A percentile compares a stretch with the other conserved stretches of the same genome.
These are phyloP conservation scores for Suillus lakei DNA, from an alignment of 768 basidiomycete genomes.

Conservation along the genomic window DNA sequence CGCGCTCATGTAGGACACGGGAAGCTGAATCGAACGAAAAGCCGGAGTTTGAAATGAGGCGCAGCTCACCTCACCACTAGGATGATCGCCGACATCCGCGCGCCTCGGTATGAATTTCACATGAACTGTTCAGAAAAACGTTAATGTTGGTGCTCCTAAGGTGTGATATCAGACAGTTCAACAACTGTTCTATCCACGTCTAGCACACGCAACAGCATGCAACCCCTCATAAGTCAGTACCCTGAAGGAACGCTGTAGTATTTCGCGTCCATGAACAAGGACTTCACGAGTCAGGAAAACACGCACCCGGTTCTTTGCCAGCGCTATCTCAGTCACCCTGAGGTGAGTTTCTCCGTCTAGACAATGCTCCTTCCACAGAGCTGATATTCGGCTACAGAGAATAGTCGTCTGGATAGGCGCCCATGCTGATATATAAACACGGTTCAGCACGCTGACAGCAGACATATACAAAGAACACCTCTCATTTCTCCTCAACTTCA, in stretches of 20 bases:
- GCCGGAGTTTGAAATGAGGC: no score
- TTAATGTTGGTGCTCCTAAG: background rate
- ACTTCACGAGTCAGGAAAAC: background rate
- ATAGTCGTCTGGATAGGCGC: conserved; percentile 96
- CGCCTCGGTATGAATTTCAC: no score
- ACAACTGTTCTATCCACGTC: background rate
- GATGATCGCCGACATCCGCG: no score
- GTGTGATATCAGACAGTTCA: background rate
- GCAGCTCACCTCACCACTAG: no score
- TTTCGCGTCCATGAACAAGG: background rate
- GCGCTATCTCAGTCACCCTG: conserved; percentile 88
- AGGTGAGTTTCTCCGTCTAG: conserved; percentile 48
- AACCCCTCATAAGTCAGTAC: background rate
- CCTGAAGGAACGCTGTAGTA: background rate
- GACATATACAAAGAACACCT: conserved; percentile 99
- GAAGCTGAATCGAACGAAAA: no score
- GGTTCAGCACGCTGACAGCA: conserved; percentile 77
- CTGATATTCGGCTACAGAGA: conserved; percentile 44
- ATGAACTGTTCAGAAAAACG: background rate
- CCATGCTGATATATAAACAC: conserved; percentile 94
- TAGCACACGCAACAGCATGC: background rate
- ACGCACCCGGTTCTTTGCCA: conserved; percentile 56
- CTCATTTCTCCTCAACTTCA: conserved; percentile 76
- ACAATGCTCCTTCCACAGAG: background rate
- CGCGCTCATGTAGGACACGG: no score